Conservation (phyloP, 768 basidiomycete genomes). For the Russula olivacea region DNA sequence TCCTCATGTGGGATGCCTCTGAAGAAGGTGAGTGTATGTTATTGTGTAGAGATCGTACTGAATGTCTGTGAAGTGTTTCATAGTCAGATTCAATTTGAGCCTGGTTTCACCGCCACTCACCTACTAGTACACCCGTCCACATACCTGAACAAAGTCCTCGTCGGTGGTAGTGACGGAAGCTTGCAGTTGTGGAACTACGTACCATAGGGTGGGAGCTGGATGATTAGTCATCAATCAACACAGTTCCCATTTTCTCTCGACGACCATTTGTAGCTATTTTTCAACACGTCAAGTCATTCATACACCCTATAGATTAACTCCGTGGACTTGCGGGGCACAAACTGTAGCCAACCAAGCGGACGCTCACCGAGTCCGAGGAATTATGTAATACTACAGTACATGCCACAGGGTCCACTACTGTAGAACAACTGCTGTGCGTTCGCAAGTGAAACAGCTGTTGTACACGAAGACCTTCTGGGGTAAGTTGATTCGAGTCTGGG, state of each 20-base stretch:
- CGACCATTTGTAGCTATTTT: neutral
- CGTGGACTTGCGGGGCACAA: neutral
- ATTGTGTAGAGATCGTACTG: neutral
- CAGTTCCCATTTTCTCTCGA: neutral
- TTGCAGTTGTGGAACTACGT: slow-evolving; percentile 91
- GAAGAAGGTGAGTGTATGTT: slow-evolving; percentile 42
- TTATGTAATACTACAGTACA: no score
- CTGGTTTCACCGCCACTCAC: slow-evolving; percentile 77
- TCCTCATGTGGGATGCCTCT: slow-evolving; percentile 72
- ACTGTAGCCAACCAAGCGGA: neutral
- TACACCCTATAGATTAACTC: neutral
- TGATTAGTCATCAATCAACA: neutral
- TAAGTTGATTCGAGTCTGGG: neutral
- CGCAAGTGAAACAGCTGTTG: neutral
- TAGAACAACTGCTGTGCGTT: neutral
- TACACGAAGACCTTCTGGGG: neutral
- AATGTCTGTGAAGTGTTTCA: slow-evolving; percentile 30
- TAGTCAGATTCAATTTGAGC: slow-evolving; percentile 69
- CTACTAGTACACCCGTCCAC: slow-evolving; percentile 93
- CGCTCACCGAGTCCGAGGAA: neutral
- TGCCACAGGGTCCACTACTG: no score
- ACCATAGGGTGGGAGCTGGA: no score
- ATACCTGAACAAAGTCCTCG: slow-evolving; percentile 91
- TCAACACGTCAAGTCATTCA: neutral
- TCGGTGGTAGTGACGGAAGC: slow-evolving; percentile 73